Base-by-base conservation (phyloP, 1,139 yeast species). In the Tardiomyces digboiensis region DNA sequence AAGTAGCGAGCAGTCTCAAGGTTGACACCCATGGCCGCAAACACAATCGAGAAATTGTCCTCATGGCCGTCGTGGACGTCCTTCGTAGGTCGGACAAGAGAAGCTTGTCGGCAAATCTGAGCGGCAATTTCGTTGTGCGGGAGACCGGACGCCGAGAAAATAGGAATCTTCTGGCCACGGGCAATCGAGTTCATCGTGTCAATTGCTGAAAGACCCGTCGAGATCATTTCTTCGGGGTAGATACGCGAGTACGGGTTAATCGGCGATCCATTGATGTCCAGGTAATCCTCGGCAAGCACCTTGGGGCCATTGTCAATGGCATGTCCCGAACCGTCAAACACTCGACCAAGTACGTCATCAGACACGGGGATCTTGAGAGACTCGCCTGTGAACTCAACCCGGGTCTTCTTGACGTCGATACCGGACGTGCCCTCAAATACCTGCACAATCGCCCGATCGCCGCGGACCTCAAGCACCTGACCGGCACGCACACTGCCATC, bases 81-180 rank as follows among this genome's bases (percentile, higher is more conserved):
- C 72, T 91, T 91, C 42, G 98, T 91, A 60, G 99, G 98, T 71
- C 98, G 84, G 47, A 93, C 98, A 64, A 91, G 78, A 58, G 97
- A 97, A 40, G 99, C 98, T 72, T 91, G 99, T 73, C 99, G 88
- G 77, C 97, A 91, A 67, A 91, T 91, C 71, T 91, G 99, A 40
- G 99, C 98, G 50, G 99, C 99, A 70, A 91, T 89, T 70, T 93
- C 98, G 65, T 91, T 93, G 71, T 91, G 99, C 47, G 99, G 99
- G 65, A 91, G 79, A 74, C 99, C 99, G 46, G 97, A 88, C 39
- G 98, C 98, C 45, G 97, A 87, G 72, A 91, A 91, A 66, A 91
- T 91, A 44, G 98, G 98, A 64, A 91, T 91, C 72, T 93, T 93
- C 72, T 91, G 99, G 57, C 99, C 99, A 78, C 99, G 86, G 50